phyloP scores from a whole-genome alignment of 495 filamentous ascomycete genomes.

The Penicillium daleae region DNA sequence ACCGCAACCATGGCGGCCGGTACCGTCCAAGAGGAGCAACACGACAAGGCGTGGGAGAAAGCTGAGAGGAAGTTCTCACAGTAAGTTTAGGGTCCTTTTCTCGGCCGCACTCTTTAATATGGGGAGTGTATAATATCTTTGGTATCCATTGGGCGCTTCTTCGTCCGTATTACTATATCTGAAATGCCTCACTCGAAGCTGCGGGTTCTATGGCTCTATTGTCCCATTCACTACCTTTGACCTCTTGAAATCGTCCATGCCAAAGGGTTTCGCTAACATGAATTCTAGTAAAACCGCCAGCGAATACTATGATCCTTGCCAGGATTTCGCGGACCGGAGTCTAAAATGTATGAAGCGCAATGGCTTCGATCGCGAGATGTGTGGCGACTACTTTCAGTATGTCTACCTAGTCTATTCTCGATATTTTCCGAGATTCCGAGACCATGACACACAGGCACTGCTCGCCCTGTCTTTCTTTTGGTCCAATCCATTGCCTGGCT shows the following conservation, averaged over 20 bases:
- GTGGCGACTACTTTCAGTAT: slow-evolving; percentile 91
- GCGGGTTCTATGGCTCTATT: not conserved
- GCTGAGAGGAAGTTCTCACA: slow-evolving; percentile 45
- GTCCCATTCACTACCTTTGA: not conserved
- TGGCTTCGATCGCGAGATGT: slow-evolving; percentile 81
- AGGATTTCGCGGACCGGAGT: slow-evolving; percentile 87
- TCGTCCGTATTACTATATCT: too few species aligned
- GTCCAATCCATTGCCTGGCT: not conserved
- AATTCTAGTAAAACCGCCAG: slow-evolving; percentile 72
- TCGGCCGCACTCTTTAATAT: not conserved
- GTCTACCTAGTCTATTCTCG: slow-evolving; percentile 5
- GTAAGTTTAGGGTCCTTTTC: slow-evolving; percentile 32
- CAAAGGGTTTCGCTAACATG: slow-evolving; percentile 16
- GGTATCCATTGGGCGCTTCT: not conserved
- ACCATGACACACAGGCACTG: not conserved
- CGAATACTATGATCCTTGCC: slow-evolving; percentile 91
- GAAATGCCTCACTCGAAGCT: too few species aligned
- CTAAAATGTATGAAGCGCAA: slow-evolving; percentile 87
- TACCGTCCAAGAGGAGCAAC: slow-evolving; percentile 22
- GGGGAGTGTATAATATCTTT: not conserved
- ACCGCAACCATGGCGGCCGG: slow-evolving; percentile 21
- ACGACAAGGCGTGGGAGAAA: slow-evolving; percentile 42
- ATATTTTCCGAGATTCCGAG: not conserved
- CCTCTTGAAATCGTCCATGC: not conserved
- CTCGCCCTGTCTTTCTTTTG: not conserved